phyloP scores from a whole-genome alignment of 129 eudicot species.

The Deinandra increscens region DNA sequence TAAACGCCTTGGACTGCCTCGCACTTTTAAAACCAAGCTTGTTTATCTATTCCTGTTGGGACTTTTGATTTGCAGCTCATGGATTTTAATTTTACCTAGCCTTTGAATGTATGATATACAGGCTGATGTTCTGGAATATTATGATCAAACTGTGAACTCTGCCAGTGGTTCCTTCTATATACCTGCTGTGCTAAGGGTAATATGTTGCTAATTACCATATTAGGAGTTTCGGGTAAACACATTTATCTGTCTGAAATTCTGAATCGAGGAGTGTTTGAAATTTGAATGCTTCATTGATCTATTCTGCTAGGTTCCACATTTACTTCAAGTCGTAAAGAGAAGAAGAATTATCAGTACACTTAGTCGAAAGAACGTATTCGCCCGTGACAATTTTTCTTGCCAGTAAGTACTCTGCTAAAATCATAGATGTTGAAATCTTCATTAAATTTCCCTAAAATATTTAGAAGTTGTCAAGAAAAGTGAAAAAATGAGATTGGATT shows the following conservation, averaged over 20 bases:
- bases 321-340: slow-evolving; percentile 82
- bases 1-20: no score
- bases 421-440: slow-evolving; percentile 12
- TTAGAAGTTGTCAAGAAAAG: not conserved
- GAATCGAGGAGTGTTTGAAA: slow-evolving; percentile 11
- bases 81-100: not conserved
- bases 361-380: slow-evolving; percentile 77
- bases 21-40: no score
- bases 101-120: slow-evolving; percentile 25
- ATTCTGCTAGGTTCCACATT: slow-evolving; percentile 72
- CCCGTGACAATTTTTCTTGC: slow-evolving; percentile 74
- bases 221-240: slow-evolving; percentile 1
- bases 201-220: not conserved
- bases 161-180: slow-evolving; percentile 85
- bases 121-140: slow-evolving; percentile 98
- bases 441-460: not conserved
- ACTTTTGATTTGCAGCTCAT: slow-evolving; percentile 9
- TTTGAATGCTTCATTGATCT: slow-evolving; percentile 14
- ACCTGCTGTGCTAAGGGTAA: slow-evolving; percentile 98
- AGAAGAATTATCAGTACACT: slow-evolving; percentile 56
- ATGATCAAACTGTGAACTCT: slow-evolving; percentile 89
- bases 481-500: slow-evolving; percentile 16
- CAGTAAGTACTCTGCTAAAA: slow-evolving; percentile 63
- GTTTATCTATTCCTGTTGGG: not conserved
- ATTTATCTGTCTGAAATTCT: slow-evolving; percentile 9